Conservation (phyloP, 2,329 filamentous ascomycete species). For the Trichoderma oligosporum region DNA sequence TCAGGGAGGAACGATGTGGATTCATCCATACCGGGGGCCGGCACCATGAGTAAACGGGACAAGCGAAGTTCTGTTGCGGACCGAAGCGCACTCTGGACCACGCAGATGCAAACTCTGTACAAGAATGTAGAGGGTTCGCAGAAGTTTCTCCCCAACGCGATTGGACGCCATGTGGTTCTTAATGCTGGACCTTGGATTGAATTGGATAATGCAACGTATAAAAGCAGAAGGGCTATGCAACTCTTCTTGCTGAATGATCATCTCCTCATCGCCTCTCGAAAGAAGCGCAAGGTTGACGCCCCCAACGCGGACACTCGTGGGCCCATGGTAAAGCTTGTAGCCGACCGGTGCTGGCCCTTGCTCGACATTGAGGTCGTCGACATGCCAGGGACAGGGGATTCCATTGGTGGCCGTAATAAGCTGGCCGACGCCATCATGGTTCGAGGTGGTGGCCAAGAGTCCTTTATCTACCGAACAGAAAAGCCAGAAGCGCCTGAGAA, state of each 20-base stretch:
- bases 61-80: constrained; percentile 86
- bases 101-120: constrained; percentile 74
- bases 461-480: constrained; percentile 90
- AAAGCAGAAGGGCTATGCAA: constrained; percentile 82
- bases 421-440: constrained; percentile 87
- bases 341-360: constrained; percentile 90
- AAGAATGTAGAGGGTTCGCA: constrained; percentile 97
- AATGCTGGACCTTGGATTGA: constrained; percentile 95
- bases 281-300: constrained; percentile 83
- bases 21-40: constrained; percentile 48
- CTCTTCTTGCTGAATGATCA: constrained; percentile 94
- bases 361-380: constrained; percentile 92
- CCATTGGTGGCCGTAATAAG: constrained; percentile 53
- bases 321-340: constrained; percentile 72
- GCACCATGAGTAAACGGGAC: constrained; percentile 62
- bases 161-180: constrained; percentile 89
- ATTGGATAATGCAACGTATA: constrained; percentile 95
- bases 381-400: constrained; percentile 65
- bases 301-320: constrained; percentile 47
- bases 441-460: constrained; percentile 77
- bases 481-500: constrained; percentile 78
- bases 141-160: constrained; percentile 87
- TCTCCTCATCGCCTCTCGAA: constrained; percentile 81
- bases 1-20: constrained; percentile 51
- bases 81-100: constrained; percentile 63